Base-by-base conservation (phyloP, 164 flowering plant genomes). In the Warburgia ugandensis region DNA sequence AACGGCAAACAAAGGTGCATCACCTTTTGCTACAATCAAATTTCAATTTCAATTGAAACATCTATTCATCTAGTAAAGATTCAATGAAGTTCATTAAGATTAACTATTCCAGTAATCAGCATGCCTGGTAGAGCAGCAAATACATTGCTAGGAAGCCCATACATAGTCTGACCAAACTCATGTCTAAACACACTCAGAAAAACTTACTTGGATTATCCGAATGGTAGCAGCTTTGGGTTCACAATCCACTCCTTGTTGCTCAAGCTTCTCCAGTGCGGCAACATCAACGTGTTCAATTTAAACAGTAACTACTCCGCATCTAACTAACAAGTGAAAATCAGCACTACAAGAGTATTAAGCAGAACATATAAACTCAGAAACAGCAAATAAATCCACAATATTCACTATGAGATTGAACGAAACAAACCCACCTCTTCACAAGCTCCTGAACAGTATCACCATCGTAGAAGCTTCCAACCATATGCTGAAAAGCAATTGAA, bases 201-300 rank as follows among this genome's bases (percentile, higher is more conserved):
- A 19, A 22, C 64, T 37, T 47, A 82, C 98, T 73, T 92, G 98
- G 43, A 92, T 88, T 40, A 86, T 84, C 41, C 83, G 75, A 29
- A 88, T 80, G 1, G 99, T 84, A 29, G 99, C 83, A 17, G 99
- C 95, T 69, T 79, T 92, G 27, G 96, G 97, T 52, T 92, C 78
- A 54, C 95, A 86, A 58, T 81, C 85, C 13, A 92, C 71, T 11
- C 99, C 97, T 60, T 82, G 77, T 59, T 79, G 62, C 67, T 92
- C 99, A 67, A 92, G 95, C 62, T 75, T 84, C 70, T 88, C 95
- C 5, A 92, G 61, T 1, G 94, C 77, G 3, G 70, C 81, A 45
- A 67, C 96, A 68, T 92, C 80, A 27, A 92, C 98, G 72, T 92
- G 96, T 59, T 92, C 98, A 60, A 92, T 92, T 64, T 92, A 96